Evolutionary conservation across 2,329 filamentous ascomycete species (phyloP), one percentile per base, ranked within the genome.

Genomic region (Drechslerella stenobrocha): DNA sequence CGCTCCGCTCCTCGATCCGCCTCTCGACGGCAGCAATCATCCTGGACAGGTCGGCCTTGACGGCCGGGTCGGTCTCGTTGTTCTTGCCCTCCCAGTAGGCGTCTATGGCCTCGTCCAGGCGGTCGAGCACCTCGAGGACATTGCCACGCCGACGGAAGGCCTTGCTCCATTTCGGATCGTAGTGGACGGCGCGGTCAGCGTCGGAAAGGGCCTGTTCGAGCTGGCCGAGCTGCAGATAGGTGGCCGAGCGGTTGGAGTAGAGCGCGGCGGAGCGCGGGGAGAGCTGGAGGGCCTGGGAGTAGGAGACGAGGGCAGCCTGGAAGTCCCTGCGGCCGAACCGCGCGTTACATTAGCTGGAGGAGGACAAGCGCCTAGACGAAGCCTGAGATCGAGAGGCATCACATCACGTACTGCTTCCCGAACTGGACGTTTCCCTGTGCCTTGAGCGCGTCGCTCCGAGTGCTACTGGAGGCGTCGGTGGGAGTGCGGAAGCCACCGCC

Each of bases 191-290:
- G 37, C 47, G 58, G 30, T 72, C 72, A 42, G 72, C 72, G 55
- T 73, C 72, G 40, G 70, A 60, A 5, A 73, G 42, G 5, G 72
- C 72, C 8, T 70, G 70, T 13, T 59, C 51, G 24, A 71, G 65
- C 28, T 72, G 71, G 7, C 70, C 70, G 30, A 73, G 64, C 7
- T 71, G 70, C 34, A 72, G 55, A 13, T 72, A 61, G 3, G 71
- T 63, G 4, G 71, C 72, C 11, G 71, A 70, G 30, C 72, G 70
- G 51, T 73, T 73, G 7, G 71, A 73, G 53, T 73, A 72, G 45
- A 73, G 72, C 4, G 70, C 61, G 8, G 70, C 58, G 1, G 71
- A 71, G 8, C 59, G 47, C 23, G 71, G 70, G 50, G 59, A 70
- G 24, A 72, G 52, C 5, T 63, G 47, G 44, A 73, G 63, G 1